phyloP scores from a whole-genome alignment of 495 filamentous ascomycete species.

The Lindgomyces ingoldianus region DNA sequence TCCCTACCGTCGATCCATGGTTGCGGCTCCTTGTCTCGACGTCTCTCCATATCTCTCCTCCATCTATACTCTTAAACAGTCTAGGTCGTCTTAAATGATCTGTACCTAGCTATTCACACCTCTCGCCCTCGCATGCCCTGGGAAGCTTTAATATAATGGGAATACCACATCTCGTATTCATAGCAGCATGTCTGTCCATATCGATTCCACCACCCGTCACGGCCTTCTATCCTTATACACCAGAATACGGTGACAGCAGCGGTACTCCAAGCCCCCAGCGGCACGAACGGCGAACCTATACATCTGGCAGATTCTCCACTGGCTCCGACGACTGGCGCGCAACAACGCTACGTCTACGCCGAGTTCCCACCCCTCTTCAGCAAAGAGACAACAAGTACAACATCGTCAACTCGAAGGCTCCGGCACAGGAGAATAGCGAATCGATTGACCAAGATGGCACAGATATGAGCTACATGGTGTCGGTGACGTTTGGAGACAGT shows the following conservation, averaged over 20 bases:
- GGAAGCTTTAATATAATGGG: conserved; percentile 24
- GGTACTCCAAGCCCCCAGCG: neutral
- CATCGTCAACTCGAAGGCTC: conserved; percentile 57
- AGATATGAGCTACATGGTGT: conserved; percentile 76
- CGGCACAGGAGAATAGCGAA: conserved; percentile 58
- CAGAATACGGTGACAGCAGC: conserved; percentile 11
- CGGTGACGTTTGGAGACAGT: conserved; percentile 66
- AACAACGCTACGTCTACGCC: conserved; percentile 23
- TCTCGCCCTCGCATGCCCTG: neutral
- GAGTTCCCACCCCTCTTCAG: conserved; percentile 9
- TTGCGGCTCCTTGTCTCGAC: neutral
- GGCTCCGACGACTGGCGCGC: neutral
- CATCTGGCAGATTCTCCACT: too few relatives aligned
- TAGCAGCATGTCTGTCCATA: conserved; percentile 21
- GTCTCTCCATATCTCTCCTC: neutral
- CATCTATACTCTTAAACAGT: neutral
- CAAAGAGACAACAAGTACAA: conserved; percentile 50
- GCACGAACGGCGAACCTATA: too few relatives aligned
- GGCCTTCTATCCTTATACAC: conserved; percentile 31
- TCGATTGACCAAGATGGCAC: conserved; percentile 73
- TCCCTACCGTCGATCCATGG: conserved; percentile 9
- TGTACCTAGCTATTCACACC: conserved; percentile 6
- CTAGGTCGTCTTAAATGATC: conserved; percentile 28
- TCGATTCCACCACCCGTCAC: conserved; percentile 10
- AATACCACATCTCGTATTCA: neutral